Base-by-base conservation (phyloP, 805 yeast genomes). In the Wickerhamiella kurtzmanii region DNA sequence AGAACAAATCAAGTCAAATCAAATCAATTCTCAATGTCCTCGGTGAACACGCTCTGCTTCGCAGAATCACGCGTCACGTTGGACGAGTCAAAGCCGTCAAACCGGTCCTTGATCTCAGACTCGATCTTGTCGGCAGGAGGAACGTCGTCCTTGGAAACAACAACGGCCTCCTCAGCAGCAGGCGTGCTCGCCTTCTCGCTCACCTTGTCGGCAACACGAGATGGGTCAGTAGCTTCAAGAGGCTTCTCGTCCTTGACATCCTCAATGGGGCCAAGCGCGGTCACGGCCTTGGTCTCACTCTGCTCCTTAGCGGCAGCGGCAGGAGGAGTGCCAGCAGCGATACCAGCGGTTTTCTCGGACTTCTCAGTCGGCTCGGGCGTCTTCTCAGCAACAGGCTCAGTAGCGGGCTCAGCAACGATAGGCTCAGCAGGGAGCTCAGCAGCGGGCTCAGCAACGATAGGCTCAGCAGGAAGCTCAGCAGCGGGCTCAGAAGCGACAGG, bases 11-110 rank as follows among this genome's bases (percentile, higher is more conserved):
- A n/a, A n/a, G n/a, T n/a, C n/a, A n/a, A n/a, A n/a, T n/a, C n/a
- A 11, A 25, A 25, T 25, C 32, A 25, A 11, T 17, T 15, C 47
- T 53, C 53, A 25, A 56, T 50, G 44, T 53, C 55, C 51, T 56
- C 58, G 50, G 48, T 52, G 46, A 55, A 60, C 22, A 57, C 52
- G 20, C 59, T 54, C 43, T 50, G 49, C 43, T 47, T 35, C 28
- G 44, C 46, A 43, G 51, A 44, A 25, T 48, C 51, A 16, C 40
- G 42, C 35, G 46, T 35, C 3, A 55, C 58, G 44, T 53, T 56
- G n/a, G 59, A 50, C 21, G 60, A 56, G 43, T 56, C 60, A 41
- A 57, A 57, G 36, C 55, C 57, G 4, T 46, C 46, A 46, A 56
- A 57, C 44, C 49, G 50, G 43, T 52, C 55, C 44, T 44, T 45